Evolutionary conservation across 2,329 filamentous ascomycete species (phyloP).

Genomic region (Trichophyton schoenleinii): DNA sequence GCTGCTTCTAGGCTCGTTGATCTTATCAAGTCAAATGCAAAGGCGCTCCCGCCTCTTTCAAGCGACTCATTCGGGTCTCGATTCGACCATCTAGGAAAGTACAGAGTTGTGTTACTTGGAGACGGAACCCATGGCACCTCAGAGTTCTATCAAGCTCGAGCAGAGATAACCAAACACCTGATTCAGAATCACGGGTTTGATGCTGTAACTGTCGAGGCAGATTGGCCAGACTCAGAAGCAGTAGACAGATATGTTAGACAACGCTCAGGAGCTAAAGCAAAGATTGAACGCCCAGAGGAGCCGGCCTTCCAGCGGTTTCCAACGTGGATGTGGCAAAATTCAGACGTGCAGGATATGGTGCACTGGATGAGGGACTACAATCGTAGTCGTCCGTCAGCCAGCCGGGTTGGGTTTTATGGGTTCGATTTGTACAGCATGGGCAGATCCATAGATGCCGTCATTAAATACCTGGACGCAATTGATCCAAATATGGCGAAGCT

Average conservation of each 20-base stretch:
- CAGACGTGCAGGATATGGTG: constrained; percentile 39
- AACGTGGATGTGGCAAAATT: constrained; percentile 46
- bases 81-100: constrained; percentile 31
- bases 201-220: constrained; percentile 40
- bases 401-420: constrained; percentile 36
- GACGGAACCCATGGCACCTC: constrained; percentile 43
- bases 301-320: constrained; percentile 40
- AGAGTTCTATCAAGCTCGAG: constrained; percentile 42
- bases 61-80: constrained; percentile 28
- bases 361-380: constrained; percentile 41
- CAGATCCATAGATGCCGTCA: constrained; percentile 34
- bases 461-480: constrained; percentile 37
- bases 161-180: constrained; percentile 40
- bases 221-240: constrained; percentile 43
- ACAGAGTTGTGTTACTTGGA: constrained; percentile 34
- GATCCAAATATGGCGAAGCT: constrained; percentile 33
- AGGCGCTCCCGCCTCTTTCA: constrained; percentile 25
- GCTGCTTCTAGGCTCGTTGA: constrained; percentile 20
- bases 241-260: constrained; percentile 41
- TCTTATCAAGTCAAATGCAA: constrained; percentile 25
- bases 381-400: constrained; percentile 19
- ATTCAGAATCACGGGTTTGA: constrained; percentile 41
- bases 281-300: constrained; percentile 20
- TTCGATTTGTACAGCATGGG: constrained; percentile 43
- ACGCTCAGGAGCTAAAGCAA: constrained; percentile 27